These are phyloP conservation scores for Venturia carpophila DNA, from an alignment of 2,329 filamentous ascomycete species.

Conservation along the genomic window DNA sequence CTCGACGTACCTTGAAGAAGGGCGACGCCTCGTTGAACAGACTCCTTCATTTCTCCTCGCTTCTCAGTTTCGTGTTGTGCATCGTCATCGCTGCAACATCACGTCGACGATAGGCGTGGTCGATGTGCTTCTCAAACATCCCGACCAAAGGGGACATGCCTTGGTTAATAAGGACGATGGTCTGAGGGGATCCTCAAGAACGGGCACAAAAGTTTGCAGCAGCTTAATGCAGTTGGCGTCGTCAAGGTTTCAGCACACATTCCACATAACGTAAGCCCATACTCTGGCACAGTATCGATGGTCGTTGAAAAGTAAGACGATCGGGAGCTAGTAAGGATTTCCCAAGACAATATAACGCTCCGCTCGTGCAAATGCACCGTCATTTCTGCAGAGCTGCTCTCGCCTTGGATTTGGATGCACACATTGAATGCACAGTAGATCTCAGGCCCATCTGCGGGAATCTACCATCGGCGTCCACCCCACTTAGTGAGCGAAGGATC, in stretches of 20 bases:
- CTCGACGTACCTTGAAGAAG: neutral
- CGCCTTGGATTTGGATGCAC: neutral
- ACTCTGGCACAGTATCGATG: too few relatives aligned
- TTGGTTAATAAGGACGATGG: neutral
- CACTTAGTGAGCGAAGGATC: neutral
- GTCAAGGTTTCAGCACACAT: slow-evolving; percentile 21
- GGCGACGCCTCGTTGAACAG: slow-evolving; percentile 16
- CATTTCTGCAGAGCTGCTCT: neutral
- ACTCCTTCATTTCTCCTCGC: slow-evolving; percentile 19
- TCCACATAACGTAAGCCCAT: slow-evolving; percentile 19
- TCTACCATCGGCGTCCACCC: neutral
- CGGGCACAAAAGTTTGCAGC: slow-evolving; percentile 19
- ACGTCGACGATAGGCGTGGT: slow-evolving; percentile 21
- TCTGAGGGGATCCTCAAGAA: slow-evolving; percentile 11
- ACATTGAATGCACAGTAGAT: neutral
- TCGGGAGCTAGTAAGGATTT: too few relatives aligned
- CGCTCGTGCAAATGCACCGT: neutral
- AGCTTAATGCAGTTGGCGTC: slow-evolving; percentile 20
- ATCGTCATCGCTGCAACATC: slow-evolving; percentile 23
- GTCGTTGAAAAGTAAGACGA: too few relatives aligned
- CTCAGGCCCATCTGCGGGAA: neutral
- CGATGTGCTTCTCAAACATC: slow-evolving; percentile 20
- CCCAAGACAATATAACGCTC: neutral
- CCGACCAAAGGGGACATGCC: slow-evolving; percentile 19
- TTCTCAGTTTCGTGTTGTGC: slow-evolving; percentile 23